Evolutionary conservation across 345 rosid species (phyloP), one percentile per base, ranked within the genome.

Genomic region (Boechera stricta): DNA sequence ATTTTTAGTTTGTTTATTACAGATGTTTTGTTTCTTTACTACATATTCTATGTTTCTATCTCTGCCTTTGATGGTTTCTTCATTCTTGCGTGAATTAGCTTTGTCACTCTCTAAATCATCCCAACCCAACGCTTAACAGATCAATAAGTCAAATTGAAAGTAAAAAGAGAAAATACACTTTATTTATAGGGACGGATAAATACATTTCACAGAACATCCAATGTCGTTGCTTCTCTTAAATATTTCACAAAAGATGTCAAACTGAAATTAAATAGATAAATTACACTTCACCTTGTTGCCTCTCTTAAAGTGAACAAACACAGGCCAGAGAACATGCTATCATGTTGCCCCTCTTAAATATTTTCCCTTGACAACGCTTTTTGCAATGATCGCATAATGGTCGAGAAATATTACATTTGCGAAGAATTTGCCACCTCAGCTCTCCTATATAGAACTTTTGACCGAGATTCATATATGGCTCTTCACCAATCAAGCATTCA

Each of bases 1-100:
- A 77, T 77, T 76, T 70, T 33, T 77, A 77, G 75, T 51, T n/a
- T 49, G 13, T 29, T 26, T 12, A 12, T 56, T 45, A 16, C 8
- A 38, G 16, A 36, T 13, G 7, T 28, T 42, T 48, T 32, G 69
- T 60, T 28, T 39, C 12, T 28, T n/a, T 7, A 48, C 12, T 26
- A 70, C 0, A 41, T 69, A 7, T 29, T 21, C 24, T 7, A 6
- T 75, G 10, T 10, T 66, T 57, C 44, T 45, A 21, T 39, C 59
- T 47, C 24, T 42, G 31, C 36, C 28, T 6, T 74, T 21, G 1
- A 21, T 61, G 51, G 29, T 21, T 21, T 21, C 21, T 21, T 21
- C 21, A 28, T 62, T 39, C 53, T 41, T 42, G 47, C 6, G n/a
- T 11, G 5, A 3, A 42, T 45, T 45, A 21, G 26, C 54, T 49